Base-by-base conservation (phyloP, 306 rosid species). In the Quercus gilva region DNA sequence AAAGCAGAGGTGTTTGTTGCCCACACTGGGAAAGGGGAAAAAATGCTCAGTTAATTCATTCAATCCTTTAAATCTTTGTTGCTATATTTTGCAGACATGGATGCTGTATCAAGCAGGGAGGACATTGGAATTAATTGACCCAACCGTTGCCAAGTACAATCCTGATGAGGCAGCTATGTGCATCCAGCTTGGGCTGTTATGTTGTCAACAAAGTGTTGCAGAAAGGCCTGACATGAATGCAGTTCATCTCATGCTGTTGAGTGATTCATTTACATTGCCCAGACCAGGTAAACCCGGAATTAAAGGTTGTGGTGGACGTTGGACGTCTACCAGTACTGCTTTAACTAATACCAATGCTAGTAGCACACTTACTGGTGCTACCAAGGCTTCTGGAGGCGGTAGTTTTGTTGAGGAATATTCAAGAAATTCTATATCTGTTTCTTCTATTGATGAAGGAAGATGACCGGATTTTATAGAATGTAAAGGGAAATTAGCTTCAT, bases 131-230 rank as follows among this genome's bases (percentile, higher is more conserved):
- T 25, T 90, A 75, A 79, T 89, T 28, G 98, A 94, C 71, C 80
- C 90, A 59, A 76, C 35, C 78, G 82, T 90, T 12, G 71, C 59
- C 28, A 92, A 78, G 81, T 89, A 61, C 92, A 87, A 90, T 58
- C 80, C 58, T n/a, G 93, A 90, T 58, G 98, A 94, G 84, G 97
- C 88, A 58, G 97, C 97, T 33, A 92, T 92, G 96, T 92, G 96
- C 86, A 79, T 89, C 80, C 98, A 94, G 69, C 84, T 94, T 21
- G 98, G 98, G 55, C 85, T 94, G 81, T 75, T 90, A 80, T 94
- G 98, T 63, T 94, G 97, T 60, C 97, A 92, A 80, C 86, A 94
- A 21, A 86, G 60, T 55, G 3, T 86, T 76, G 41, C 58, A 6
- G 93, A 94, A 1, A 80, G 98, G 81, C 98, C 97, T 6, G 97